phyloP scores from a whole-genome alignment of 805 yeast species.

The Lachancea mirantina region DNA sequence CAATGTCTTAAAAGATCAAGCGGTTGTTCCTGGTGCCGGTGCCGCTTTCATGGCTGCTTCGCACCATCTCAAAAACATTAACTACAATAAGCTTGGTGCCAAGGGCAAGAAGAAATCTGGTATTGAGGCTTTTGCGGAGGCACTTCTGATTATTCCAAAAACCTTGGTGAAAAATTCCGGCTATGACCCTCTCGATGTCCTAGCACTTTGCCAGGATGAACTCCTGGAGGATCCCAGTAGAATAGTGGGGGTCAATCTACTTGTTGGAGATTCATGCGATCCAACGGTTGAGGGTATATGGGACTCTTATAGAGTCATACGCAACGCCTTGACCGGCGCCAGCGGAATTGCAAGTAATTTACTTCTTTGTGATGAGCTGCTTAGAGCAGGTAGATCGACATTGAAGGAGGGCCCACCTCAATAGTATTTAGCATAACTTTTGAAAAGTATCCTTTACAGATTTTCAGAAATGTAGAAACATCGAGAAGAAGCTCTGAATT shows the following conservation, averaged over 20 bases:
- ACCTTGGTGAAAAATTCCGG: constrained; percentile 90
- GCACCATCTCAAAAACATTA: constrained; percentile 46
- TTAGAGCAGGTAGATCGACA: constrained; percentile 94
- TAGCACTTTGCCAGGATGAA: constrained; percentile 78
- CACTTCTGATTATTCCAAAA: constrained; percentile 85
- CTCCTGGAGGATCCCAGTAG: constrained; percentile 63
- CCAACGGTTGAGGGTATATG: constrained; percentile 92
- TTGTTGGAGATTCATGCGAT: constrained; percentile 91
- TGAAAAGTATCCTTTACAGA: too few species aligned
- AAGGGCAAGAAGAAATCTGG: constrained; percentile 90
- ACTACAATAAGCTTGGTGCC: constrained; percentile 47
- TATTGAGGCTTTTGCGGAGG: constrained; percentile 88
- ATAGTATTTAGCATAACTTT: too few species aligned
- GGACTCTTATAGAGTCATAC: constrained; percentile 90
- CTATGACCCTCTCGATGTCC: constrained; percentile 82
- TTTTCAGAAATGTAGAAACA: too few species aligned
- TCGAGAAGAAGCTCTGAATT: too few species aligned
- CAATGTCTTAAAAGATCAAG: constrained; percentile 77
- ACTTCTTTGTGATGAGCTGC: constrained; percentile 87
- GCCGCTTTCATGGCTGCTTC: constrained; percentile 85
- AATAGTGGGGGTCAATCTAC: constrained; percentile 83
- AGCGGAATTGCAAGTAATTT: constrained; percentile 91
- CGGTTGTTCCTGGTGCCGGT: constrained; percentile 95
- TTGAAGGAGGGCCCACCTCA: constrained; percentile 53
- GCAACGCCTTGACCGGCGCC: constrained; percentile 89